Percentiles rank a stretch among this genome's conserved stretches.
Evolutionary conservation across 306 rosid species (phyloP).

Genomic region (Glycine latifolia): DNA sequence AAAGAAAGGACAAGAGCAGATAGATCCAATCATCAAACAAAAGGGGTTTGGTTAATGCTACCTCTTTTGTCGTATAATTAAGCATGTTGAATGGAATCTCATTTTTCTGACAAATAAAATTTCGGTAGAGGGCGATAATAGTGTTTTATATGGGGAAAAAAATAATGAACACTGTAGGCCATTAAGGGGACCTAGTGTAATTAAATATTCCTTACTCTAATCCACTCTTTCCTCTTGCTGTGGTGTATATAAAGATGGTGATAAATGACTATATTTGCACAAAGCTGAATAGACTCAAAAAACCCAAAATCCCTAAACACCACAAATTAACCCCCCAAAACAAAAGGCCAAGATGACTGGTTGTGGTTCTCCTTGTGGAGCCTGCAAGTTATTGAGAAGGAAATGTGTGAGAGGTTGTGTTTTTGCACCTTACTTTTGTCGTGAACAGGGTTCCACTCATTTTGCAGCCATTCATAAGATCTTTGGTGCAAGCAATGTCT

Average conservation of each 20-base stretch:
- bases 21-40: slow-evolving; percentile 57
- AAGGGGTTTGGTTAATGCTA: slow-evolving; percentile 68
- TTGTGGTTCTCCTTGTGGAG: slow-evolving; percentile 95
- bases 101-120: slow-evolving; percentile 47
- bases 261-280: slow-evolving; percentile 53
- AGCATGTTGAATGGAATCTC: slow-evolving; percentile 62
- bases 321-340: not conserved
- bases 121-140: slow-evolving; percentile 52
- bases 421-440: slow-evolving; percentile 90
- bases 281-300: slow-evolving; percentile 43
- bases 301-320: slow-evolving; percentile 21
- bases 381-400: slow-evolving; percentile 94
- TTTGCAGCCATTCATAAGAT: slow-evolving; percentile 91
- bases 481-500: slow-evolving; percentile 96
- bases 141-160: slow-evolving; percentile 43
- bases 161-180: slow-evolving; percentile 74
- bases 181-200: slow-evolving; percentile 70
- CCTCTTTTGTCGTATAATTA: slow-evolving; percentile 59
- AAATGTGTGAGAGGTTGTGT: slow-evolving; percentile 84
- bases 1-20: slow-evolving; percentile 52
- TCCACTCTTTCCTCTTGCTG: slow-evolving; percentile 49
- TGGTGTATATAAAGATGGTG: slow-evolving; percentile 66
- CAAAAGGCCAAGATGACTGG: slow-evolving; percentile 61
- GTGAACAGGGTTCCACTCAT: slow-evolving; percentile 84
- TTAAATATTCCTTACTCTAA: slow-evolving; percentile 60